Evolutionary conservation across 352 stramenopile genomes (phyloP).

Genomic region (Pythium brassicae): DNA sequence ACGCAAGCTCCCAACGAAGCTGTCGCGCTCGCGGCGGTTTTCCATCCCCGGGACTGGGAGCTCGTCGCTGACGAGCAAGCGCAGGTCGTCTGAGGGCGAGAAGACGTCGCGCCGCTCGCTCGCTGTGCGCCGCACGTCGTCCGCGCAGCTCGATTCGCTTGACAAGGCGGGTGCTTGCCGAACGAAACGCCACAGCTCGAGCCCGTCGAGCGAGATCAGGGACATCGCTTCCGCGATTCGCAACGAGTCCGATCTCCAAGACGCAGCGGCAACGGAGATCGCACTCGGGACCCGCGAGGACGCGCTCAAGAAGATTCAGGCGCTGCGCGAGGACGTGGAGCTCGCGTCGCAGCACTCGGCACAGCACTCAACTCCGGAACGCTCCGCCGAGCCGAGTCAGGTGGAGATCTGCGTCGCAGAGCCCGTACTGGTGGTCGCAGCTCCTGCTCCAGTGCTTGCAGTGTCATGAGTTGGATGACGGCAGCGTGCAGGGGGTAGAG

Average conservation of each 20-base stretch:
- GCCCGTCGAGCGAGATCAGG: slow-evolving; percentile 11
- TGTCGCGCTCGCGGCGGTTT: slow-evolving; percentile 7
- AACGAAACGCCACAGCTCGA: slow-evolving; percentile 22
- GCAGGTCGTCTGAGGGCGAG: slow-evolving; percentile 14
- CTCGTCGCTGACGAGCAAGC: background rate
- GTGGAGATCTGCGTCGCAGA: slow-evolving; percentile 14
- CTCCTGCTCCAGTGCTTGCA: background rate
- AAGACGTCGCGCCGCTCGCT: slow-evolving; percentile 14
- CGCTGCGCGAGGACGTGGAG: slow-evolving; percentile 19
- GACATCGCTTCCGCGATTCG: slow-evolving; percentile 15
- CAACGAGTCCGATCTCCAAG: slow-evolving; percentile 21
- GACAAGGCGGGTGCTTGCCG: background rate
- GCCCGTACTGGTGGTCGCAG: too few relatives aligned
- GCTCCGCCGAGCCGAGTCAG: slow-evolving; percentile 3
- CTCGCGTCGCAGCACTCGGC: slow-evolving; percentile 10
- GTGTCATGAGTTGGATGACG: background rate
- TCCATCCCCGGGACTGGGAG: background rate
- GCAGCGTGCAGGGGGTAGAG: too few relatives aligned
- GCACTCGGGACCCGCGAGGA: slow-evolving; percentile 23
- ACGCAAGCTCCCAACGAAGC: slow-evolving; percentile 12
- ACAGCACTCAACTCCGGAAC: slow-evolving; percentile 2
- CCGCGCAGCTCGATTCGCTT: slow-evolving; percentile 13
- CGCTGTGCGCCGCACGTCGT: slow-evolving; percentile 18
- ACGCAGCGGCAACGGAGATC: slow-evolving; percentile 16
- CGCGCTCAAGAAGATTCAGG: slow-evolving; percentile 34